Evolutionary conservation across 305 asterid species (phyloP), one percentile per base, ranked within the genome.

Genomic region (Solanum hybrid): DNA sequence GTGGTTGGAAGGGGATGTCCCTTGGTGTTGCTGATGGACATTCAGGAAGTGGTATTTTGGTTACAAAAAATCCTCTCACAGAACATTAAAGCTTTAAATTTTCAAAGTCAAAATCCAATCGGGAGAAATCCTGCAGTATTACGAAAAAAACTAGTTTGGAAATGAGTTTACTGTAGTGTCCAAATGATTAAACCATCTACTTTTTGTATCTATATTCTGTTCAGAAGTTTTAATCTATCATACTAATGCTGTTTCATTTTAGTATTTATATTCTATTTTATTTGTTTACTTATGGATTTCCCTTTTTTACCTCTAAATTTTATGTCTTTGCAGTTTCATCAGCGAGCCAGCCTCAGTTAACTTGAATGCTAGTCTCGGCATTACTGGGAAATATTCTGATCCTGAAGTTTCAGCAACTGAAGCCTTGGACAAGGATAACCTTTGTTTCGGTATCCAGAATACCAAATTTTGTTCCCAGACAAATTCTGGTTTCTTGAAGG

Each of bases 291-390:
- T 88, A 9, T 34, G 57, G 12, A 65, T 75, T 36, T 65, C 80
- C 89, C 86, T 20, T 61, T 85, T 10, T 57, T n/a, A 17, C 65
- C 5, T 70, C 39, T 1, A 4, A n/a, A 88, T 22, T 22, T 90
- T n/a, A 29, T 76, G 85, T 57, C 37, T 38, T 75, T 94, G 94
- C 97, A 96, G 99, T 89, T 96, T 97, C 86, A 91, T 89, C 87
- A 93, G 96, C 1, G 97, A 95, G 88, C 92, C 96, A 57, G 89
- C 92, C 1, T 96, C 98, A 45, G 88, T 93, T 82, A 98, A 97
- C 90, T 94, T 97, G 95, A 97, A 97, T 87, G 90, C 93, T 81
- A 98, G 98, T 92, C 92, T 96, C 90, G 94, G 92, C 86, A 79
- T 36, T 34, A 86, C 88, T 34, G 87, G 75, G 70, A 92, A 92